Conservation (phyloP, 148 eudicot species). For the Arctostaphylos glauca region DNA sequence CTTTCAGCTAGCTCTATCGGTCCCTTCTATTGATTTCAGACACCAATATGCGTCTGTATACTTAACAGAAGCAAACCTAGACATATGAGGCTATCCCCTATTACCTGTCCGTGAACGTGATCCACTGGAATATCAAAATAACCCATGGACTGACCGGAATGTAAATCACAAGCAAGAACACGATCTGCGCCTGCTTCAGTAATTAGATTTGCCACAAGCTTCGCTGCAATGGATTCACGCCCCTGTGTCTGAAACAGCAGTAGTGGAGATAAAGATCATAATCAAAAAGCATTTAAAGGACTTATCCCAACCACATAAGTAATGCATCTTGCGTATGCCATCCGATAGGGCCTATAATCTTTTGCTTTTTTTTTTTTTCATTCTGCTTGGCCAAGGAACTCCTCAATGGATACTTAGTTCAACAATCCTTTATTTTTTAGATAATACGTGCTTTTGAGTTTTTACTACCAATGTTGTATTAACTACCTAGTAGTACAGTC, state of each 20-base stretch:
- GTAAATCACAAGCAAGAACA: constrained; percentile 93
- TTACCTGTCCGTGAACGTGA: constrained; percentile 89
- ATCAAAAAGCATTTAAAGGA: neutral
- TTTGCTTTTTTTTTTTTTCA: neutral
- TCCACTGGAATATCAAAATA: constrained; percentile 97
- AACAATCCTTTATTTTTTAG: neutral
- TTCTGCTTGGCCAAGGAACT: neutral
- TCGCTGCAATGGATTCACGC: constrained; percentile 94
- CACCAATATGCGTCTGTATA: neutral
- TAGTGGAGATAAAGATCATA: neutral
- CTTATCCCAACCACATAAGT: neutral
- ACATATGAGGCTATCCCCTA: constrained; percentile 26
- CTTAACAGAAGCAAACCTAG: neutral
- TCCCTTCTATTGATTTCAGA: neutral
- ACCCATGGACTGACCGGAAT: constrained; percentile 96
- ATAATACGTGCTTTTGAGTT: neutral
- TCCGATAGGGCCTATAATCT: neutral
- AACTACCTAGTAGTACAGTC: neutral
- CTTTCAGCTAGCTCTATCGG: neutral
- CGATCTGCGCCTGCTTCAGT: constrained; percentile 93
- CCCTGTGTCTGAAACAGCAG: constrained; percentile 75
- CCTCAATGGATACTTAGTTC: neutral
- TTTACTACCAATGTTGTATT: neutral
- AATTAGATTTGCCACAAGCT: constrained; percentile 81
- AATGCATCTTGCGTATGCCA: neutral